Evolutionary conservation across 331 rosid genomes (phyloP).

Genomic region (Rhamnella rubrinervis): DNA sequence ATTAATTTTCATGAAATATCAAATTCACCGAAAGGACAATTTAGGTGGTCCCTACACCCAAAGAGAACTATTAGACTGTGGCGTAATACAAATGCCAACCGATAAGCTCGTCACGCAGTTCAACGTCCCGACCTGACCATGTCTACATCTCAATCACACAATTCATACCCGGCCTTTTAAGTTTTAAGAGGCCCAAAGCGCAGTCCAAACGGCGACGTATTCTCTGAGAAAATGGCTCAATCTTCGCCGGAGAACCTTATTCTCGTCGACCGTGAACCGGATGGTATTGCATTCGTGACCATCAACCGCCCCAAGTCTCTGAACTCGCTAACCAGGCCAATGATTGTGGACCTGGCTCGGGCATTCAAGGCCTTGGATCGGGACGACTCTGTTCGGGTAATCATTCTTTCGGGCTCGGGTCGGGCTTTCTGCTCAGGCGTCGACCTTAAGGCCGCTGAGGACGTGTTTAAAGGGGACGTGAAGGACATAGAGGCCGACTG

Average conservation of each 20-base stretch:
- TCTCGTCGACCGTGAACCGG: slow-evolving; percentile 45
- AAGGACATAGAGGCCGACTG: slow-evolving; percentile 72
- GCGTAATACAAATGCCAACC: no score
- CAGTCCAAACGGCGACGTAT: neutral
- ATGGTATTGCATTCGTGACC: slow-evolving; percentile 66
- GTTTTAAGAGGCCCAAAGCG: no score
- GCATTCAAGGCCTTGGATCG: slow-evolving; percentile 57
- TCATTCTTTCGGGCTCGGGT: slow-evolving; percentile 79
- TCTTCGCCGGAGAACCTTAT: slow-evolving; percentile 52
- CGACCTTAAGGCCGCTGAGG: slow-evolving; percentile 81
- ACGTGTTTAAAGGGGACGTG: slow-evolving; percentile 90
- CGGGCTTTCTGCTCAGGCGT: slow-evolving; percentile 95
- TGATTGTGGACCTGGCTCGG: slow-evolving; percentile 74
- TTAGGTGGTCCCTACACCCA: no score
- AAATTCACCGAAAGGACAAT: no score
- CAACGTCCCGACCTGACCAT: no score
- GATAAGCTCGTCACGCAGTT: no score
- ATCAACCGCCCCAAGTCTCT: slow-evolving; percentile 84
- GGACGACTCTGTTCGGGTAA: slow-evolving; percentile 66
- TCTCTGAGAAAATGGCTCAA: neutral
- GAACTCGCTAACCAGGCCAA: slow-evolving; percentile 71
- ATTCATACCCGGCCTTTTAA: no score
- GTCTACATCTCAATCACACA: no score
- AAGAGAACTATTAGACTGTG: no score
- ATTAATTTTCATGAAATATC: no score